Conservation (phyloP, 1,284 basidiomycete genomes). For the Trichosporon inkin region DNA sequence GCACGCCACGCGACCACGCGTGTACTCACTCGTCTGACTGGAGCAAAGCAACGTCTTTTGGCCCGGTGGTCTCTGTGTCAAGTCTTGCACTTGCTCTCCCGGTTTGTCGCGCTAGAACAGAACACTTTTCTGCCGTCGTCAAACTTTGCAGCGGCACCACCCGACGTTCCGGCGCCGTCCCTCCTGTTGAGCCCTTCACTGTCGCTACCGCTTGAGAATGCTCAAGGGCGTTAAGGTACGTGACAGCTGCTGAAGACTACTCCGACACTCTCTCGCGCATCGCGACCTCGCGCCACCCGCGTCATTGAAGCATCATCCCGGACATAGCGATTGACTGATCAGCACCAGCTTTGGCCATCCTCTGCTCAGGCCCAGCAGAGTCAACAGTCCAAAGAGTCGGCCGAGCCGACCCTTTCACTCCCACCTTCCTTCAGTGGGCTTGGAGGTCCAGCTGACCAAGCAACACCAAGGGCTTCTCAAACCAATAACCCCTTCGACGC, state of each 20-base stretch:
- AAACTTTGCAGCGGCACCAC: too few species aligned
- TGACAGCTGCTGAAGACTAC: slow-evolving; percentile 3
- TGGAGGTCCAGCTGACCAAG: slow-evolving; percentile 59
- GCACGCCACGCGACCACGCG: too few species aligned
- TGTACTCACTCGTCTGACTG: too few species aligned
- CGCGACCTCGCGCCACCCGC: slow-evolving; percentile 13
- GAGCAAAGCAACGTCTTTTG: slow-evolving; percentile 6
- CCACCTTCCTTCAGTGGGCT: slow-evolving; percentile 39
- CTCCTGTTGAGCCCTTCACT: background rate
- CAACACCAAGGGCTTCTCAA: slow-evolving; percentile 63
- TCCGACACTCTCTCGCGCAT: background rate
- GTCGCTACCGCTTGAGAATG: slow-evolving; percentile 26
- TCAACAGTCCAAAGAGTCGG: slow-evolving; percentile 18
- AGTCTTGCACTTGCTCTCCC: slow-evolving; percentile 1
- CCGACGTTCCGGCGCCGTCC: too few species aligned
- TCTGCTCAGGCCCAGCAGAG: slow-evolving; percentile 23
- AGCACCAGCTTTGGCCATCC: slow-evolving; percentile 45
- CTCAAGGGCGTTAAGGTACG: slow-evolving; percentile 49
- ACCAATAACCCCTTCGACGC: slow-evolving; percentile 67
- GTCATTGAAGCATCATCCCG: background rate
- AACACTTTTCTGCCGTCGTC: background rate
- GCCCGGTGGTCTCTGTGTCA: slow-evolving; percentile 6
- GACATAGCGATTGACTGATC: slow-evolving; percentile 13
- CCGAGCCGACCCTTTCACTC: slow-evolving; percentile 34
- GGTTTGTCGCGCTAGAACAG: background rate